These are phyloP conservation scores for Pseudocercospora pini-densiflorae DNA, from an alignment of 2,329 filamentous ascomycete genomes.

Conservation along the genomic window DNA sequence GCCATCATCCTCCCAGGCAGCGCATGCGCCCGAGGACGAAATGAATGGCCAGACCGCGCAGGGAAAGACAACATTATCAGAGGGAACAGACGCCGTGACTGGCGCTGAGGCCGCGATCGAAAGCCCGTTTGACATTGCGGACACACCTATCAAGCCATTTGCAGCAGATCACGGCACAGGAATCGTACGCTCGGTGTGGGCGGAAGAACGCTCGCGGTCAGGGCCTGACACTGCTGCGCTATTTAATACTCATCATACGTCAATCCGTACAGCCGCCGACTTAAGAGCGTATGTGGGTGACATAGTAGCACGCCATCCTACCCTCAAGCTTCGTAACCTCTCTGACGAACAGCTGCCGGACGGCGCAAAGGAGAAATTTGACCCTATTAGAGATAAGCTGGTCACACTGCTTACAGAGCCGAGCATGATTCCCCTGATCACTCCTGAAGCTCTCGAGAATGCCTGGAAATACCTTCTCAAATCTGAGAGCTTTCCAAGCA, in stretches of 20 bases:
- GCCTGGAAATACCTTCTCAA: slow-evolving; percentile 31
- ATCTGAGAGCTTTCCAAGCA: slow-evolving; percentile 24
- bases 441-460: slow-evolving; percentile 22
- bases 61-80: background rate
- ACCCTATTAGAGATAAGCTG: slow-evolving; percentile 16
- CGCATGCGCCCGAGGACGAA: background rate
- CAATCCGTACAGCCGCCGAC: background rate
- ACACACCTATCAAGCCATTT: background rate
- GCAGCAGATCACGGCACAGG: background rate
- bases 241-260: background rate
- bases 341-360: background rate
- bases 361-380: background rate
- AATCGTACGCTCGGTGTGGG: slow-evolving; percentile 14
- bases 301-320: slow-evolving; percentile 12
- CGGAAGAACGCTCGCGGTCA: slow-evolving; percentile 9
- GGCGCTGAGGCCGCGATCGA: background rate
- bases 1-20: background rate
- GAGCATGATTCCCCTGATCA: slow-evolving; percentile 20
- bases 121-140: background rate
- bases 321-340: background rate
- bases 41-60: background rate
- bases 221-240: background rate
- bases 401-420: slow-evolving; percentile 24
- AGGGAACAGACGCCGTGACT: background rate
- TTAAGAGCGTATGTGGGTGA: slow-evolving; percentile 22